Conservation (phyloP, 2,329 filamentous ascomycete genomes). For the Escovopsis sp. region DNA sequence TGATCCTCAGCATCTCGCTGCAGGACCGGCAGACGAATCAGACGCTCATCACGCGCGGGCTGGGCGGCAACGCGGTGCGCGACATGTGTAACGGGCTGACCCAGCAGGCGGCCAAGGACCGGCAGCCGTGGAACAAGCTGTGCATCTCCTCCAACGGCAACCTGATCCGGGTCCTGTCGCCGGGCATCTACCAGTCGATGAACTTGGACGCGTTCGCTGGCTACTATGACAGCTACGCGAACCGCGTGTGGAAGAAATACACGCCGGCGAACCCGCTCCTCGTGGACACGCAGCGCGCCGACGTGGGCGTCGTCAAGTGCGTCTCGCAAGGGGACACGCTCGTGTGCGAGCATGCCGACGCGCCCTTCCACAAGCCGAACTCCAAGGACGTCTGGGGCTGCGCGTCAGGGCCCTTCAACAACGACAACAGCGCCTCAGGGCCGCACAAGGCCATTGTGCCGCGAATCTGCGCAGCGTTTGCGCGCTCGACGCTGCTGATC, state of each 20-base stretch:
- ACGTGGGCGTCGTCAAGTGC: slow-evolving; percentile 25
- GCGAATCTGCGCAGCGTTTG: slow-evolving; percentile 36
- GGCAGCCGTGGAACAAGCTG: slow-evolving; percentile 28
- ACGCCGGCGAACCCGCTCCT: slow-evolving; percentile 18
- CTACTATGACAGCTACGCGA: slow-evolving; percentile 32
- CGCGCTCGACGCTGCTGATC: slow-evolving; percentile 30
- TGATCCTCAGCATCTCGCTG: slow-evolving; percentile 35
- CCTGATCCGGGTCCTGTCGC: slow-evolving; percentile 29
- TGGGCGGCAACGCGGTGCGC: slow-evolving; percentile 20
- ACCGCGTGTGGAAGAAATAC: slow-evolving; percentile 32
- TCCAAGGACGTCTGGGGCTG: slow-evolving; percentile 35
- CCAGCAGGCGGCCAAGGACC: slow-evolving; percentile 22
- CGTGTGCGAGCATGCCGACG: slow-evolving; percentile 27
- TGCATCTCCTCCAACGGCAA: slow-evolving; percentile 25
- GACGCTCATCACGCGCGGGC: slow-evolving; percentile 25
- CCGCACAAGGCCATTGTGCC: slow-evolving; percentile 29
- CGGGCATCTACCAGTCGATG: slow-evolving; percentile 25
- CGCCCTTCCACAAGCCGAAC: slow-evolving; percentile 27
- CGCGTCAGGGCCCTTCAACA: slow-evolving; percentile 32
- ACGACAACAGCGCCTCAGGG: slow-evolving; percentile 21
- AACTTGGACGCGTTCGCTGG: slow-evolving; percentile 20
- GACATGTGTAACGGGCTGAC: slow-evolving; percentile 27
- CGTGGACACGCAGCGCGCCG: slow-evolving; percentile 27
- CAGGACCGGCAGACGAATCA: slow-evolving; percentile 19
- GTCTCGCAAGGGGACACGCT: slow-evolving; percentile 21